These are phyloP conservation scores for Aspergillus nidulans DNA, from an alignment of 495 filamentous ascomycete species.

Conservation along the genomic window DNA sequence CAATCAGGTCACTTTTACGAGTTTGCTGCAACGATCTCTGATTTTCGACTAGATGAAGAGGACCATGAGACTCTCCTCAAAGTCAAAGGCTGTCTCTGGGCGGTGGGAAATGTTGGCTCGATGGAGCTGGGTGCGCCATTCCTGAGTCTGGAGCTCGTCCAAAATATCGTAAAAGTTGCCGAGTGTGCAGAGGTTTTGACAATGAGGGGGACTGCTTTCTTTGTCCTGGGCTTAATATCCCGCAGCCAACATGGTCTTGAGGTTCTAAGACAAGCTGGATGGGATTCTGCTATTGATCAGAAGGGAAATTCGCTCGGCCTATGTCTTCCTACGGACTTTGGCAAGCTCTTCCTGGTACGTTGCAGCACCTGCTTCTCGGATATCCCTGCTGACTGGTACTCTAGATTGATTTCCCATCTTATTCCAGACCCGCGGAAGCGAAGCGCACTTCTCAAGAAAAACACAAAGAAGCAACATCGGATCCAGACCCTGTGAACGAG, in stretches of 20 bases:
- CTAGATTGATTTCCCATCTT: slow-evolving; percentile 37
- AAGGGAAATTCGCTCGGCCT: slow-evolving; percentile 80
- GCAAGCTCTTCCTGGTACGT: slow-evolving; percentile 67
- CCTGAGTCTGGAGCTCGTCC: slow-evolving; percentile 78
- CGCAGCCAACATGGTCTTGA: slow-evolving; percentile 87
- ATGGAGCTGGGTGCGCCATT: slow-evolving; percentile 97
- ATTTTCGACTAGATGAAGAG: slow-evolving; percentile 75
- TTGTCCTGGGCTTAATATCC: slow-evolving; percentile 88
- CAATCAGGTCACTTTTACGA: slow-evolving; percentile 95
- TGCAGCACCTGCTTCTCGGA: background rate
- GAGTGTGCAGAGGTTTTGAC: slow-evolving; percentile 82
- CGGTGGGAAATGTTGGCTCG: slow-evolving; percentile 93
- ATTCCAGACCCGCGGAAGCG: slow-evolving; percentile 26
- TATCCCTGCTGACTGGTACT: background rate
- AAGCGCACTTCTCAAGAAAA: slow-evolving; percentile 37
- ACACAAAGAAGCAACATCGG: slow-evolving; percentile 46
- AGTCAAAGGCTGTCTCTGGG: slow-evolving; percentile 96
- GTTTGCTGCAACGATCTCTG: slow-evolving; percentile 81
- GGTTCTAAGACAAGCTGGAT: slow-evolving; percentile 79
- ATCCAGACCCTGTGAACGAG: slow-evolving; percentile 63
- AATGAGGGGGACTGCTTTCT: slow-evolving; percentile 92
- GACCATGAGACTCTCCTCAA: slow-evolving; percentile 86
- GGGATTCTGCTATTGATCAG: slow-evolving; percentile 84
- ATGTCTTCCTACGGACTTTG: slow-evolving; percentile 76
- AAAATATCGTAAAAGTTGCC: slow-evolving; percentile 80